Conservation (phyloP, 2,329 filamentous ascomycete species). For the Trichoderma cornu-damae region DNA sequence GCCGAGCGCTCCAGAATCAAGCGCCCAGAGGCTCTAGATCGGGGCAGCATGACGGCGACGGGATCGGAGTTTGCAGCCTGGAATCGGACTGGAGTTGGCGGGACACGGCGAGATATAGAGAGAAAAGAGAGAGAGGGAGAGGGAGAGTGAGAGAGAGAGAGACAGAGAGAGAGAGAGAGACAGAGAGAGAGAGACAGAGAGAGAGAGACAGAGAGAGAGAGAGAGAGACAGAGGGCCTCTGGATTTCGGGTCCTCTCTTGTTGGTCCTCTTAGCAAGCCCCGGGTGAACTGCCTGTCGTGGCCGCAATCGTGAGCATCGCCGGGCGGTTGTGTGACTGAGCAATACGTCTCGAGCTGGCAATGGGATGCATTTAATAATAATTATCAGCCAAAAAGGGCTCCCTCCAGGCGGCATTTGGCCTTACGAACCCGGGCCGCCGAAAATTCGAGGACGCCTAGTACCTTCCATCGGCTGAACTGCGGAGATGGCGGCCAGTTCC, state of each 20-base stretch:
- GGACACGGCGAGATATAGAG: too few species aligned
- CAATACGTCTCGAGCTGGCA: conserved; percentile 23
- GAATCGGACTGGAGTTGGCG: background rate
- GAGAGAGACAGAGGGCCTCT: background rate
- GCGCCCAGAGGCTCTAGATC: conserved; percentile 38
- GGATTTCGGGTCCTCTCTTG: background rate
- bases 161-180: background rate
- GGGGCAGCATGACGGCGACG: conserved; percentile 36
- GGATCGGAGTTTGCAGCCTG: background rate
- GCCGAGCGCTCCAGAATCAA: conserved; percentile 36
- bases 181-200: background rate
- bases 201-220: background rate
- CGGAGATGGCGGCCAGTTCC: conserved; percentile 3
- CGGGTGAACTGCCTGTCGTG: conserved; percentile 18
- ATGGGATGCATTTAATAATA: conserved; percentile 12
- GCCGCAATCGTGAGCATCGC: conserved; percentile 32
- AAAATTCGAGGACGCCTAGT: conserved; percentile 28
- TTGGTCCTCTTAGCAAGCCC: conserved; percentile 11
- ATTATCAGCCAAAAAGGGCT: conserved; percentile 14
- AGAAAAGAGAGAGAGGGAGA: background rate
- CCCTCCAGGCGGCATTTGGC: conserved; percentile 26
- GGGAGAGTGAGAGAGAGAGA: background rate
- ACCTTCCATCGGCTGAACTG: conserved; percentile 31
- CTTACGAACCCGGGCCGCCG: conserved; percentile 30
- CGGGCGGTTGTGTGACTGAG: conserved; percentile 31